Evolutionary conservation across 768 basidiomycete species (phyloP), one percentile per base, ranked within the genome.

Genomic region (Albatrellus ellisii): DNA sequence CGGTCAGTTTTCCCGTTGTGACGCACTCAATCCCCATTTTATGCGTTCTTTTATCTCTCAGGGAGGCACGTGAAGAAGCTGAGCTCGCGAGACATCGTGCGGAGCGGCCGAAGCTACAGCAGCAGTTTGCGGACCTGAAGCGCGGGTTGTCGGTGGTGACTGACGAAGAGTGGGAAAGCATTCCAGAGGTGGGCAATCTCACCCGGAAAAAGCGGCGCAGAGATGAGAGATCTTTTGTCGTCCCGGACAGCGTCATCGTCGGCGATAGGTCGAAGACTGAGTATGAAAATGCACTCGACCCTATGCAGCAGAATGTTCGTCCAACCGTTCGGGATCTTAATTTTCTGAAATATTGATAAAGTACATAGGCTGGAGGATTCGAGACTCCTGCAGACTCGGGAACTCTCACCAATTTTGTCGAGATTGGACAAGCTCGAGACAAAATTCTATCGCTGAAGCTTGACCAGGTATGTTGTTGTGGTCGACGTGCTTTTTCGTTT

Each of bases 371-470:
- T 25, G 81, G 77, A 26, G 89, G 89, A 9, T 76, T 86, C 42
- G 79, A 77, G 46, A 92, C 90, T 0, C 82, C 89, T 3, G 81
- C 84, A 0, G 80, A 81, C 14, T 69, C 72, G 3, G 90, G 86
- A 4, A 70, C 80, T 0, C 68, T 92, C 50, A 94, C 90, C 2
- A 90, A 98, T 58, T 85, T 98, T 37, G 84, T 92, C 15, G 92
- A 94, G 60, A 94, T 98, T 56, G 92, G 95, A 37, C 87, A 94
- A 60, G 95, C 95, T 26, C 77, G 92, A 52, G 91, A 95, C 59
- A 92, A 87, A 60, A 87, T 98, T 26, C 63, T 98, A 1, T 87
- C 86, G 0, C 70, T 98, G 49, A 90, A 91, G 52, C 76, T 98
- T 2, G 95, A 98, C 57, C 90, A 95, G 65, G 87, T 83, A 46